Evolutionary conservation across 345 rosid species (phyloP).

Genomic region (Mallotus nudiflorus): DNA sequence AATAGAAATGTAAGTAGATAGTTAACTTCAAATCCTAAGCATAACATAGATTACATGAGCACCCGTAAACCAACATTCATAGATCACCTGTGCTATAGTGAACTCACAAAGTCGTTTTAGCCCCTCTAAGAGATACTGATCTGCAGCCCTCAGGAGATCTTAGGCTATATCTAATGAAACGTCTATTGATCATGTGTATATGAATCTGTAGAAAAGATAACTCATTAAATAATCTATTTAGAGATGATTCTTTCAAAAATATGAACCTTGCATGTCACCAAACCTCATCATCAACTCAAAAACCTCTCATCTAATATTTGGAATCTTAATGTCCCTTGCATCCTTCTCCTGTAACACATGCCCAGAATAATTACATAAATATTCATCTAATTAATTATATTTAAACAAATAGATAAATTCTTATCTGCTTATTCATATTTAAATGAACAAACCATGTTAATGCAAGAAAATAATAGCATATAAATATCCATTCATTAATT

Average conservation of each 20-base stretch:
- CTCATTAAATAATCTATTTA: constrained; percentile 13
- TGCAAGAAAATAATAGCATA: too few species aligned
- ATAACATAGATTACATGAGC: constrained; percentile 8
- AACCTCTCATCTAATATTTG: constrained; percentile 98
- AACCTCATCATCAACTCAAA: constrained; percentile 99
- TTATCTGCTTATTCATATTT: too few species aligned
- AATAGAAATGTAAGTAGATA: constrained; percentile 29
- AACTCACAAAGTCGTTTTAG: constrained; percentile 96
- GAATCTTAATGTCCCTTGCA: constrained; percentile 97
- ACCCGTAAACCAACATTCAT: constrained; percentile 8
- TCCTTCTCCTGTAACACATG: constrained; percentile 70
- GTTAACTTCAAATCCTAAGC: constrained; percentile 18
- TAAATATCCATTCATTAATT: too few species aligned
- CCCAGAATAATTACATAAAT: constrained; percentile 19
- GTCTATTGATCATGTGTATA: too few species aligned
- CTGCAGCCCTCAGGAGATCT: constrained; percentile 99
- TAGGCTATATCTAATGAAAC: too few species aligned
- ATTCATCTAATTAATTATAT: too few species aligned
- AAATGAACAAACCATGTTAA: too few species aligned
- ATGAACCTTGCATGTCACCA: constrained; percentile 21
- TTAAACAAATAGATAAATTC: too few species aligned
- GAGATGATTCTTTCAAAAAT: constrained; percentile 12
- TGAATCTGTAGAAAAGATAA: too few species aligned
- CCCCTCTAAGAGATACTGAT: constrained; percentile 96
- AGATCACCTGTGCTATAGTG: constrained; percentile 90